Percentiles rank a stretch among this genome's conserved stretches.
Evolutionary conservation across 805 yeast genomes (phyloP).

Genomic region (Saccharomyces kudriavzevii): DNA sequence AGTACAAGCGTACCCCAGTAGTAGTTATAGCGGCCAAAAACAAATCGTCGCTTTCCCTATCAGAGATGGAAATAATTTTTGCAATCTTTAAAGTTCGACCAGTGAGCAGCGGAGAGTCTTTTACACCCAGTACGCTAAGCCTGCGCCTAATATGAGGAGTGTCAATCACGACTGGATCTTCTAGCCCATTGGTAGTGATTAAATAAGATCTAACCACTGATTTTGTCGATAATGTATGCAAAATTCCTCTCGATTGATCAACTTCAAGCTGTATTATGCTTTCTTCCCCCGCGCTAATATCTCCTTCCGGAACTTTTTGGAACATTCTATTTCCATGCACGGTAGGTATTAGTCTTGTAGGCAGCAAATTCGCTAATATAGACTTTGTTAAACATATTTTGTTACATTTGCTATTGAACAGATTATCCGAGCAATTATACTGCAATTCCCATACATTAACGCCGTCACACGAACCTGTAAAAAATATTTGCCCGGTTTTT

Average conservation of each 20-base stretch:
- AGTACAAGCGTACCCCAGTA: conserved; percentile 65
- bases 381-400: conserved; percentile 71
- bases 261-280: conserved; percentile 50
- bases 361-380: conserved; percentile 43
- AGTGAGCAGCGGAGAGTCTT: conserved; percentile 44
- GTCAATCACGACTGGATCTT: conserved; percentile 30
- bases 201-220: conserved; percentile 74
- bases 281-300: conserved; percentile 35
- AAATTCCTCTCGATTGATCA: conserved; percentile 62
- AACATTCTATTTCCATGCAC: conserved; percentile 29
- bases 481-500: conserved; percentile 65
- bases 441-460: conserved; percentile 74
- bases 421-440: conserved; percentile 69
- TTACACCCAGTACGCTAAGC: conserved; percentile 32
- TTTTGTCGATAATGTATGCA: conserved; percentile 72
- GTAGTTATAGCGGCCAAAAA: conserved; percentile 70
- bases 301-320: conserved; percentile 24
- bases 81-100: conserved; percentile 49
- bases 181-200: conserved; percentile 34
- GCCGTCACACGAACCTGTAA: conserved; percentile 69
- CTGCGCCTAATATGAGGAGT: conserved; percentile 28
- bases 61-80: conserved; percentile 33
- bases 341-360: conserved; percentile 23
- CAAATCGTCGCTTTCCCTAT: conserved; percentile 53
- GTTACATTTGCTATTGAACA: conserved; percentile 72